Evolutionary conservation across 305 asterid genomes (phyloP).

Genomic region (Withania somnifera): DNA sequence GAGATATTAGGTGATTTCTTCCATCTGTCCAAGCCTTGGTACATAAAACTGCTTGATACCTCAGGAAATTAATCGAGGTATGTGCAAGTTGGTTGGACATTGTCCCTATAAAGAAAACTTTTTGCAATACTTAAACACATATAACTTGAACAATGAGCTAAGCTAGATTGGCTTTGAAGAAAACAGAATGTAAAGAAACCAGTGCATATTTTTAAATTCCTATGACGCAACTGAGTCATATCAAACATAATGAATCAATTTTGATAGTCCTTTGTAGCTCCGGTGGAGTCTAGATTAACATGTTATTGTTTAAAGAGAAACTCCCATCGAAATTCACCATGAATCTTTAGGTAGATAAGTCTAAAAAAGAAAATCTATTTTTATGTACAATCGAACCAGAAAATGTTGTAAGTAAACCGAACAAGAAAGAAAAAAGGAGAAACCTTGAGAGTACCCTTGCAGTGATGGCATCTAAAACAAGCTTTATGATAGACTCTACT

Average conservation of each 20-base stretch:
- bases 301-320: background rate
- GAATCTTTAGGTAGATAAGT: background rate
- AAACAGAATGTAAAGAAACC: background rate
- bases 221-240: background rate
- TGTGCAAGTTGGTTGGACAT: background rate
- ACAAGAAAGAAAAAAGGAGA: background rate
- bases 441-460: constrained; percentile 97
- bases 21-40: background rate
- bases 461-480: constrained; percentile 94
- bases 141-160: background rate
- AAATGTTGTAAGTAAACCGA: background rate
- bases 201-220: background rate
- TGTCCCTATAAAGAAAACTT: background rate
- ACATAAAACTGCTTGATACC: fast-evolving
- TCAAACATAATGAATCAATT: background rate
- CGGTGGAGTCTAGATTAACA: background rate
- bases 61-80: background rate
- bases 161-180: background rate
- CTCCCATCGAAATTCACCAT: background rate
- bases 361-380: background rate
- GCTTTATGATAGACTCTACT: constrained; percentile 85
- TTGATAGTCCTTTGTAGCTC: background rate
- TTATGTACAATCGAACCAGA: background rate
- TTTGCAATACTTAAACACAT: background rate
- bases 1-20: background rate